Evolutionary conservation across 148 eudicot genomes (phyloP).

Genomic region (Arctostaphylos glauca): DNA sequence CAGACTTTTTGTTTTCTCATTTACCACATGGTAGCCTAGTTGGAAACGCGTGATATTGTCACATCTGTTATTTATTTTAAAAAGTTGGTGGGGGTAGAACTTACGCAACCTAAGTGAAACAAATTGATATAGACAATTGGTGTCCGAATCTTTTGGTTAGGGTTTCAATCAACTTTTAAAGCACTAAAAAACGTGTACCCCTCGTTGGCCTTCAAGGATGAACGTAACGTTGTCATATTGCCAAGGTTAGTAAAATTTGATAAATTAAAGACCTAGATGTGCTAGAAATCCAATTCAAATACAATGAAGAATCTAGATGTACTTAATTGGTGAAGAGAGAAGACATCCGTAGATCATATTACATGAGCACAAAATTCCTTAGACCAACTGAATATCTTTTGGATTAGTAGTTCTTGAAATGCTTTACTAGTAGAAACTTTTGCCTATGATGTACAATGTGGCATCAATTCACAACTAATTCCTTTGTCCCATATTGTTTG

Average conservation of each 20-base stretch:
- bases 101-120: neutral
- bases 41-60: conserved; percentile 21
- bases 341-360: neutral
- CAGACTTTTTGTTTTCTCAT: conserved; percentile 27
- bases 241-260: neutral
- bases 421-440: neutral
- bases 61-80: conserved; percentile 24
- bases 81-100: neutral
- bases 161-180: neutral
- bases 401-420: neutral
- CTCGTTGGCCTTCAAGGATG: neutral
- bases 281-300: neutral
- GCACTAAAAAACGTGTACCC: neutral
- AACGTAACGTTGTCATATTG: neutral
- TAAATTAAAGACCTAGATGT: neutral
- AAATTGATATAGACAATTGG: neutral
- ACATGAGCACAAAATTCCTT: neutral
- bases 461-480: neutral
- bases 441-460: neutral
- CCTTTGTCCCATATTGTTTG: no score
- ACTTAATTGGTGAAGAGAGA: neutral
- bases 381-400: neutral
- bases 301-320: neutral
- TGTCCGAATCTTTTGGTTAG: neutral
- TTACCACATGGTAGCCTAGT: conserved; percentile 14